phyloP scores from a whole-genome alignment of 1,139 yeast genomes.

The Kluyveromyces sp. region DNA sequence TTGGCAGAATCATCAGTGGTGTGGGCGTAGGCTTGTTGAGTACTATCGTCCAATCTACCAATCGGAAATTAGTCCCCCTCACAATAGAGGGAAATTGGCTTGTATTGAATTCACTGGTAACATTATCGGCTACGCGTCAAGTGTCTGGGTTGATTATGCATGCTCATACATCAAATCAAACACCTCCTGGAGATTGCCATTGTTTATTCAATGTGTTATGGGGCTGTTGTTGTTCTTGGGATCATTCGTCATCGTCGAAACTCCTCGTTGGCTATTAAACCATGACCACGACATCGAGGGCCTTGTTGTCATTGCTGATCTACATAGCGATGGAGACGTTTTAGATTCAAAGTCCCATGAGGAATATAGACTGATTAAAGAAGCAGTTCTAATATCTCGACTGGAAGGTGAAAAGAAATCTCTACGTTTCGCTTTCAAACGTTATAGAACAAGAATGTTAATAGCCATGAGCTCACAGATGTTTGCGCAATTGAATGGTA shows the following conservation, averaged over 20 bases:
- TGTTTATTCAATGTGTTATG: constrained; percentile 66
- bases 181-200: constrained; percentile 72
- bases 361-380: constrained; percentile 73
- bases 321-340: constrained; percentile 61
- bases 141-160: constrained; percentile 87
- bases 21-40: constrained; percentile 83
- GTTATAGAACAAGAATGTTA: constrained; percentile 69
- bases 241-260: constrained; percentile 70
- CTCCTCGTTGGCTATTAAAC: constrained; percentile 85
- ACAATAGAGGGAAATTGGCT: constrained; percentile 80
- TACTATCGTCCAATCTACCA: constrained; percentile 93
- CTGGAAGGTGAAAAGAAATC: constrained; percentile 65
- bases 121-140: constrained; percentile 74
- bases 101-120: constrained; percentile 92
- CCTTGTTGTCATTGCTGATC: constrained; percentile 69
- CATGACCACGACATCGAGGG: constrained; percentile 89
- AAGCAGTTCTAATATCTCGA: constrained; percentile 67
- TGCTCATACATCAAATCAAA: constrained; percentile 54
- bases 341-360: constrained; percentile 49
- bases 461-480: constrained; percentile 88
- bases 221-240: constrained; percentile 66
- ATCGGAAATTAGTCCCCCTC: constrained; percentile 84
- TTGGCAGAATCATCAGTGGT: constrained; percentile 78
- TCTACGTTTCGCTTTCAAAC: constrained; percentile 59
- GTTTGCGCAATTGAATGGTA: constrained; percentile 91